These are phyloP conservation scores for Phellopilus nigrolimitatus DNA, from an alignment of 1,284 basidiomycete species.

Conservation along the genomic window DNA sequence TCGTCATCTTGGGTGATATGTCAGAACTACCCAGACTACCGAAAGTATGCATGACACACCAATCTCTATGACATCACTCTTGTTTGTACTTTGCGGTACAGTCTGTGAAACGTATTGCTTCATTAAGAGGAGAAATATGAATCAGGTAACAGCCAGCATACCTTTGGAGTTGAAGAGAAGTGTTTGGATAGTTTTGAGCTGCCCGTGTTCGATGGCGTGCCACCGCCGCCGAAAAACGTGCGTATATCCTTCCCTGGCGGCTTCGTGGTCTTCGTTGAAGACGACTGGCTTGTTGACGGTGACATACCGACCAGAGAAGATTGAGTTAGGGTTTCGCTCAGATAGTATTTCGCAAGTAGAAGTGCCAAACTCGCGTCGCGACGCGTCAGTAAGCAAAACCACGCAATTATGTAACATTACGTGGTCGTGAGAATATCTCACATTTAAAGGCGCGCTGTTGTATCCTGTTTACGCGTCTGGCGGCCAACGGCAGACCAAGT, in stretches of 20 bases:
- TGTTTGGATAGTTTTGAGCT: conserved; percentile 3
- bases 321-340: too few species aligned
- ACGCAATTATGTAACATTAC: too few species aligned
- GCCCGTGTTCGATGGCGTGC: conserved; percentile 1
- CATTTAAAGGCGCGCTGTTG: too few species aligned
- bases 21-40: neutral
- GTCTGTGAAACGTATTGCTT: neutral
- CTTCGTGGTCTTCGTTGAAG: conserved; percentile 23
- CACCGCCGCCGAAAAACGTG: conserved; percentile 37
- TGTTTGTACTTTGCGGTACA: conserved; percentile 2
- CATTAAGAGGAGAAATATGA: neutral
- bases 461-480: too few species aligned
- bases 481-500: too few species aligned
- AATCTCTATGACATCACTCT: conserved; percentile 28
- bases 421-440: too few species aligned
- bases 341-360: too few species aligned
- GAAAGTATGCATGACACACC: conserved; percentile 25
- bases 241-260: conserved; percentile 38
- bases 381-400: too few species aligned
- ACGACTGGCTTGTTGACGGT: conserved; percentile 17
- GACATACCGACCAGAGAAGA: conserved; percentile 3
- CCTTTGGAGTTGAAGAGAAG: conserved; percentile 7
- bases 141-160: neutral
- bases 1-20: conserved; percentile 11
- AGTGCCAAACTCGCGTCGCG: too few species aligned